Percentiles rank a stretch among this genome's conserved stretches.
phyloP scores from a whole-genome alignment of 2,329 filamentous ascomycete species.

The Diaporthe aspalathi region DNA sequence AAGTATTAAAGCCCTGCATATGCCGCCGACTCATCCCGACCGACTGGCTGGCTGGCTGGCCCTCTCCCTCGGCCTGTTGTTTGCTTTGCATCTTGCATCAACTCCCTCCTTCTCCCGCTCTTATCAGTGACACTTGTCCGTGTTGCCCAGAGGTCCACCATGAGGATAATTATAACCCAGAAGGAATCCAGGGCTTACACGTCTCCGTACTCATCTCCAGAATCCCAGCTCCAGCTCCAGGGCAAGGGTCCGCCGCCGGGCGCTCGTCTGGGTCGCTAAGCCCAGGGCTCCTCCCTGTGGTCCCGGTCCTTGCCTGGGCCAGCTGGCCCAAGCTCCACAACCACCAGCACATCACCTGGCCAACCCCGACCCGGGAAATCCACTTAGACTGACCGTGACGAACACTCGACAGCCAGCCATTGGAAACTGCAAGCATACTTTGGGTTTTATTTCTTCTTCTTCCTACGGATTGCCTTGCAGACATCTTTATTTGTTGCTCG shows the following conservation, averaged over 20 bases:
- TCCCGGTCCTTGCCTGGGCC: background rate
- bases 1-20: slow-evolving; percentile 20
- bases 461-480: slow-evolving; percentile 3
- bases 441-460: background rate
- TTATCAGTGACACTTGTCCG: background rate
- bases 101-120: background rate
- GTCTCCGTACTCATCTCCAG: slow-evolving; percentile 29
- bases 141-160: slow-evolving; percentile 27
- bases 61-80: too few relatives aligned
- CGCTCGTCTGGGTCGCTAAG: slow-evolving; percentile 16
- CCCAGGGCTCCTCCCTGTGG: slow-evolving; percentile 19
- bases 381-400: slow-evolving; percentile 13
- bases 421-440: background rate
- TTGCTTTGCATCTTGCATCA: background rate
- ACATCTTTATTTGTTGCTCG: slow-evolving; percentile 20
- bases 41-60: background rate
- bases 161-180: slow-evolving; percentile 29
- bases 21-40: slow-evolving; percentile 4
- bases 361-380: slow-evolving; percentile 22
- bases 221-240: slow-evolving; percentile 14
- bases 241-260: slow-evolving; percentile 26
- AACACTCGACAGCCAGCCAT: slow-evolving; percentile 18
- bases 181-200: slow-evolving; percentile 30
- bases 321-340: slow-evolving; percentile 30
- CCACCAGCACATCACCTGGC: slow-evolving; percentile 15